Evolutionary conservation across 257 asterid genomes (phyloP), one percentile per base, ranked within the genome.

Genomic region (Solanum chmielewskii): DNA sequence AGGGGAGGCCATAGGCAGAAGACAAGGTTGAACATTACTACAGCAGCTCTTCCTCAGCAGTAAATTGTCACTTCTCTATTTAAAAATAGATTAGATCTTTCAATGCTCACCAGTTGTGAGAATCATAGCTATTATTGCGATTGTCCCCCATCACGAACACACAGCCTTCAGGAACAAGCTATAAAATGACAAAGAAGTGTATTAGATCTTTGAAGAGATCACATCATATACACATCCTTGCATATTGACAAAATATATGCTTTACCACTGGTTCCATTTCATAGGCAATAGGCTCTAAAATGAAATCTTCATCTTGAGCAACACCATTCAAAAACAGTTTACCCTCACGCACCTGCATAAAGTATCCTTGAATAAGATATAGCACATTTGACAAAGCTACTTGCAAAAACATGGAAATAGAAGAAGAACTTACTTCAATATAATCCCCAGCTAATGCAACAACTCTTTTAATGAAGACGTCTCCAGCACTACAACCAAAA

Each of bases 91-190:
- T 12, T 29, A 49, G 35, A 29, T 31, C 29, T 6, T 9, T 81
- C 66, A 31, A 49, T 29, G 85, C 85, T 81, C 70, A 96, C 99
- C 99, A 97, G 90, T 93, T 88, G 90, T 93, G 99, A 39, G 99
- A 97, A 91, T 97, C 99, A 21, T 86, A 94, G 92, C 99, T 97
- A 88, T 95, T 94, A 87, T 97, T 97, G 62, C 99, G 98, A 84
- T 97, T 97, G 95, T 97, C 99, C 77, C 99, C 99, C 93, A 97
- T 87, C 86, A 97, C 99, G 78, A 94, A 97, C 85, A 97, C 99
- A 75, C 87, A 93, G 87, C 97, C 99, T 71, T 95, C 98, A 4
- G 99, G 99, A 60, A 97, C 96, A 87, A 94, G 90, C 99, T 96
- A 87, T 37, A 87, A 77, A 87, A 88, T 20, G 80, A 66, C 81